Evolutionary conservation across 306 rosid genomes (phyloP).

Genomic region (Rubus idaeus): DNA sequence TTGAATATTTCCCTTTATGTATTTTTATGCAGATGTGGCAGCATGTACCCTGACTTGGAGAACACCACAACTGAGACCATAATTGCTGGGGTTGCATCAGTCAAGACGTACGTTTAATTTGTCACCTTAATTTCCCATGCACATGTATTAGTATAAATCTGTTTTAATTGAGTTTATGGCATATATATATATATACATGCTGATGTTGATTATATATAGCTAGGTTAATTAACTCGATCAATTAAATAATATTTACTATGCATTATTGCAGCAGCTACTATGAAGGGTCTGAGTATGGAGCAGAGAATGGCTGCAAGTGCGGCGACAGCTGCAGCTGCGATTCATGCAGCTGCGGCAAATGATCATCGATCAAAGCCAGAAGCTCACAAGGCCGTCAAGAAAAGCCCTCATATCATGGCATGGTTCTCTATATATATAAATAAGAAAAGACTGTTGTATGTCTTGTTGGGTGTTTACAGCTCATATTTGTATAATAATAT

Average conservation of each 20-base stretch:
- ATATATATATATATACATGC: not conserved
- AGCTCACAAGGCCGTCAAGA: slow-evolving; percentile 1
- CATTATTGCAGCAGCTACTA: not conserved
- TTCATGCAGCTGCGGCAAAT: slow-evolving; percentile 20
- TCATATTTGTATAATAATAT: not conserved
- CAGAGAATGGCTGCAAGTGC: slow-evolving; percentile 23
- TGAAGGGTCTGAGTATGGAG: slow-evolving; percentile 27
- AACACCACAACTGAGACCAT: slow-evolving; percentile 20
- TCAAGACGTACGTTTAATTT: slow-evolving; percentile 18
- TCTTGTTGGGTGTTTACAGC: not conserved
- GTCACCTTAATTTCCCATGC: not conserved
- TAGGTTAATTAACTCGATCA: not conserved
- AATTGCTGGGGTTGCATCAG: slow-evolving; percentile 30
- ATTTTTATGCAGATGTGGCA: slow-evolving; percentile 17
- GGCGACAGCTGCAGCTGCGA: slow-evolving; percentile 31
- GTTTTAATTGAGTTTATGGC: not conserved
- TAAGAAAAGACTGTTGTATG: not conserved
- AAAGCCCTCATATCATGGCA: not conserved
- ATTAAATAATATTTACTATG: not conserved
- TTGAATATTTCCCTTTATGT: no score
- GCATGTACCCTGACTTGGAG: slow-evolving; percentile 24
- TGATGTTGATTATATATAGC: no score
- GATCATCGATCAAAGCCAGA: not conserved
- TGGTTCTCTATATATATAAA: not conserved
- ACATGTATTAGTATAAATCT: not conserved